Percentiles rank a stretch among this genome's conserved stretches.
phyloP scores from a whole-genome alignment of 2,329 filamentous ascomycete genomes.

The Fusarium sterilihyphosum region DNA sequence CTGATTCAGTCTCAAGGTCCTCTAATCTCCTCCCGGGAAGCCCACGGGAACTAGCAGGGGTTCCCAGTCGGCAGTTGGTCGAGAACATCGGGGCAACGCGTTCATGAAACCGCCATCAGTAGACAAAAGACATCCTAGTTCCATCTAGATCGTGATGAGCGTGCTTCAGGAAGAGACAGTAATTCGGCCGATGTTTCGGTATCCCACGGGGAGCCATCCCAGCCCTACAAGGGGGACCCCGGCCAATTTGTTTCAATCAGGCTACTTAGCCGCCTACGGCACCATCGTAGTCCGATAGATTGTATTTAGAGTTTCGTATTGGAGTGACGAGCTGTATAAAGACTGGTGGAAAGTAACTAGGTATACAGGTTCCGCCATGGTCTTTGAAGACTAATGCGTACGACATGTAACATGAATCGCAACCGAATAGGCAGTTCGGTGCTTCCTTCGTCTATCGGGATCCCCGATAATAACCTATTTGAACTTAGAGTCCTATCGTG shows the following conservation, averaged over 20 bases:
- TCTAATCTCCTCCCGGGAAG: conserved; percentile 6
- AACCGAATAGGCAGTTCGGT: conserved; percentile 16
- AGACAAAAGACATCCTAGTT: background rate
- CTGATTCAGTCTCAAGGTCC: background rate
- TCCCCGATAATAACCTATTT: conserved; percentile 5
- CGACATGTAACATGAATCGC: background rate
- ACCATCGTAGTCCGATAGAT: background rate
- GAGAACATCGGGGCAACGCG: background rate
- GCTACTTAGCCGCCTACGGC: background rate
- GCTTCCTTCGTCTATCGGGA: background rate
- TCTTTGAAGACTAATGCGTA: background rate
- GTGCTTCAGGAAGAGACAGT: background rate
- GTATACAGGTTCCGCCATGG: background rate
- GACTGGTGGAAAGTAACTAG: conserved; percentile 24
- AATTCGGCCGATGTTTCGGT: conserved; percentile 14
- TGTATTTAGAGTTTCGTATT: conserved; percentile 10
- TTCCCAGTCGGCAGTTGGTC: background rate
- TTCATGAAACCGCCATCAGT: conserved; percentile 3
- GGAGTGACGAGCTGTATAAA: background rate
- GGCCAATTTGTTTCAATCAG: conserved; percentile 8
- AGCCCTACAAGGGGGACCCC: background rate
- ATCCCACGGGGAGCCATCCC: background rate
- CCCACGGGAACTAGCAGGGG: conserved; percentile 27
- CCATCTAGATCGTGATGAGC: background rate
- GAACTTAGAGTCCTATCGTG: background rate